Evolutionary conservation across 176 grass and related monocot genomes (phyloP).

Genomic region (Calamus simplicifolius): DNA sequence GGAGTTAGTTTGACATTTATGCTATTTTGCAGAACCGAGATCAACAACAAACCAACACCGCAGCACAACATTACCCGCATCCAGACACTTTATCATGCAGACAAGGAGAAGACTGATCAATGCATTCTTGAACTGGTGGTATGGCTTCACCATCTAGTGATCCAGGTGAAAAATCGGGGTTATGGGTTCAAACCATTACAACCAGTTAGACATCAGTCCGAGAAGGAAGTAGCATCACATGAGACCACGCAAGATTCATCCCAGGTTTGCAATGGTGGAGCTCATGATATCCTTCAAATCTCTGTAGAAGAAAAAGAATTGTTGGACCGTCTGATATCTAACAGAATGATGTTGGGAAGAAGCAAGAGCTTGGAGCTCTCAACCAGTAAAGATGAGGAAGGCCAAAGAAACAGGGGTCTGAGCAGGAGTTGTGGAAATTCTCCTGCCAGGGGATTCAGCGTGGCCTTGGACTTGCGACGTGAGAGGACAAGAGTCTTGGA

Average conservation of each 20-base stretch:
- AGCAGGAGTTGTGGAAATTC: slow-evolving; percentile 73
- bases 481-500: slow-evolving; percentile 58
- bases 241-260: slow-evolving; percentile 35
- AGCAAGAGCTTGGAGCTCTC: slow-evolving; percentile 60
- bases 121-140: slow-evolving; percentile 75
- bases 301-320: slow-evolving; percentile 40
- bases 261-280: slow-evolving; percentile 7
- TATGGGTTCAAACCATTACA: slow-evolving; percentile 47
- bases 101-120: slow-evolving; percentile 66
- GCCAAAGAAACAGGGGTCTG: slow-evolving; percentile 27
- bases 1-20: neutral
- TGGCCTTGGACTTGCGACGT: neutral
- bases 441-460: slow-evolving; percentile 35
- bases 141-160: slow-evolving; percentile 70
- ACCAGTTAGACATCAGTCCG: slow-evolving; percentile 12
- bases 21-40: slow-evolving; percentile 43
- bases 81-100: slow-evolving; percentile 80
- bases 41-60: slow-evolving; percentile 50
- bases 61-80: slow-evolving; percentile 39
- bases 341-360: slow-evolving; percentile 34
- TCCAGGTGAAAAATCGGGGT: slow-evolving; percentile 75
- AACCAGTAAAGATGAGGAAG: slow-evolving; percentile 2
- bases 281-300: slow-evolving; percentile 11
- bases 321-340: slow-evolving; percentile 37
- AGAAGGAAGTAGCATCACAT: neutral